Base-by-base conservation (phyloP, 2,329 filamentous ascomycete species). In the Venturia pyrina region DNA sequence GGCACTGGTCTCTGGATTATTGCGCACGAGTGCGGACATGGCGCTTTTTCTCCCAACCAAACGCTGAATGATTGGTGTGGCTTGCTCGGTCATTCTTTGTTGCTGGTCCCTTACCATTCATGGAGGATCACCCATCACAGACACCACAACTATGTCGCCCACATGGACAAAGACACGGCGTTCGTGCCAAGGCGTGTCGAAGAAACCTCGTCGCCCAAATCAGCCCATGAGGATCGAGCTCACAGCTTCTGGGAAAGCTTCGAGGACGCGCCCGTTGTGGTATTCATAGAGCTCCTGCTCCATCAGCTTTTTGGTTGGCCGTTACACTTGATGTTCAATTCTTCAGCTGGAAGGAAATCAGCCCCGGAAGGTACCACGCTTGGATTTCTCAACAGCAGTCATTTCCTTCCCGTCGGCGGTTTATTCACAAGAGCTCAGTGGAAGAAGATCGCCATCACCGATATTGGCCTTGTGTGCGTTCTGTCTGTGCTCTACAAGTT, bases 81-180 rank as follows among this genome's bases (percentile, higher is more conserved):
- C 67, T 88, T 86, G 79, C 72, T 82, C 61, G 75, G 85, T 21
- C 88, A 90, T 80, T 88, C 85, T 7, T 79, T 82, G 67, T 80
- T 90, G 50, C 75, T 88, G 68, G 87, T 88, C 1, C 88, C 88
- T 3, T 91, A 87, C 78, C 89, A 89, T 78, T 86, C 84, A 59
- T 90, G 88, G 88, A 86, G 88, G 77, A 86, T 85, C 74, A 87
- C 83, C 43, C 88, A 91, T 75, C 82, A 83, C 67, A 83, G 87
- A 62, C 88, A 90, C 76, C 88, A 91, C 77, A 83, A 83, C 70
- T 87, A 84, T 76, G 86, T 85, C 53, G 85, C 85, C 69, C 83
- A 89, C 77, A 85, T 88, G 78, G 82, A 86, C 67, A 86, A 85
- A 78, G 87, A 89, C 73, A 75, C 73, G 19, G 74, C 73, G 17